Conservation (phyloP, 331 rosid species). For the Telfairia occidentalis region DNA sequence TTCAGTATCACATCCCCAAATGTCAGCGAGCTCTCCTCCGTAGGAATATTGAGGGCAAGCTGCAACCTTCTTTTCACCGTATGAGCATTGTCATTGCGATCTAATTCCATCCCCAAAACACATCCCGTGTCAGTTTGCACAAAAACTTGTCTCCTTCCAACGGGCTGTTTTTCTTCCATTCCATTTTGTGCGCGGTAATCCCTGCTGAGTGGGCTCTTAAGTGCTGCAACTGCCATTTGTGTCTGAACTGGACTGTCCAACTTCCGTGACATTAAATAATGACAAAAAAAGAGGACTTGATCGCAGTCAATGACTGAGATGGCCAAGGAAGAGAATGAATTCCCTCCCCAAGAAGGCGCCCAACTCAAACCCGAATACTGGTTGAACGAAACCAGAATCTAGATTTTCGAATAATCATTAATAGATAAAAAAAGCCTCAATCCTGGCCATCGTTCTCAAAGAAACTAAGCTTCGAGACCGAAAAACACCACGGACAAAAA, state of each 20-base stretch:
- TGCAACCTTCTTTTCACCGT: constrained; percentile 94
- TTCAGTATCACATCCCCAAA: constrained; percentile 81
- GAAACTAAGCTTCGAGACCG: neutral
- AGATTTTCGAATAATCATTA: constrained; percentile 43
- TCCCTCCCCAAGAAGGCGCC: constrained; percentile 44
- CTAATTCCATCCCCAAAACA: constrained; percentile 85
- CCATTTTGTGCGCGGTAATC: constrained; percentile 40
- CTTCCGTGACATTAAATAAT: constrained; percentile 59
- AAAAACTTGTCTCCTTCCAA: constrained; percentile 70
- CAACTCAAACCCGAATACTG: constrained; percentile 33
- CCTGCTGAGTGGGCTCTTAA: constrained; percentile 43
- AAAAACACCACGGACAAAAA: neutral
- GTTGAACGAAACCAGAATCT: constrained; percentile 14
- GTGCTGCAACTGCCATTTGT: constrained; percentile 81
- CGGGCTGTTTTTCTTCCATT: constrained; percentile 40
- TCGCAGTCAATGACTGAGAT: constrained; percentile 28
- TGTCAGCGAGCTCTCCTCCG: constrained; percentile 73
- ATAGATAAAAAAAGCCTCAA: constrained; percentile 9
- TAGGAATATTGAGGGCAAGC: constrained; percentile 75
- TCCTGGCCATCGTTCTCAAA: constrained; percentile 16
- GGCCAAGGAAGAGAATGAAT: constrained; percentile 38
- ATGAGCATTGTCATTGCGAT: constrained; percentile 80
- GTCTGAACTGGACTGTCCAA: constrained; percentile 94
- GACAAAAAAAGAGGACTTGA: neutral
- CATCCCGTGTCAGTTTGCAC: constrained; percentile 89